Evolutionary conservation across 768 basidiomycete genomes (phyloP).

Genomic region (Lactifluus pinguis): DNA sequence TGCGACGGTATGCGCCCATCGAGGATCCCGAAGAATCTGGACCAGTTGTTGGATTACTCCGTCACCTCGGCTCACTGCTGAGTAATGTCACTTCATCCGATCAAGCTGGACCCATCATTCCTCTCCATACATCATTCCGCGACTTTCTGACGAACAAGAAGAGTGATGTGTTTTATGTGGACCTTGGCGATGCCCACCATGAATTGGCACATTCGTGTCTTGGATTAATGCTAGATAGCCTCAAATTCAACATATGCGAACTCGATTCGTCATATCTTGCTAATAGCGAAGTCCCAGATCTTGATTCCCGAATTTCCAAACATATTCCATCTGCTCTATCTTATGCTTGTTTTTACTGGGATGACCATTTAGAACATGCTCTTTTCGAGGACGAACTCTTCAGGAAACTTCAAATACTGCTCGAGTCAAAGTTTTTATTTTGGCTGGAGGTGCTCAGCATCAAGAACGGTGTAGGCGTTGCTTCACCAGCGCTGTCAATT

Average conservation of each 20-base stretch:
- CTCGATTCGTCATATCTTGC: neutral
- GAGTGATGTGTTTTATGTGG: neutral
- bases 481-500: neutral
- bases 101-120: neutral
- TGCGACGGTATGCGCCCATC: too few relatives aligned
- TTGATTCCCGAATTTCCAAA: neutral
- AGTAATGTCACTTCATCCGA: neutral
- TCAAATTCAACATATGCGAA: neutral
- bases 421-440: neutral
- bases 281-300: neutral
- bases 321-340: neutral
- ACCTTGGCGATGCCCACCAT: neutral
- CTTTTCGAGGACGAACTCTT: neutral
- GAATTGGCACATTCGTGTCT: neutral
- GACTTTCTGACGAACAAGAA: neutral
- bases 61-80: too few relatives aligned
- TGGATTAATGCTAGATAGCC: neutral
- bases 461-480: neutral
- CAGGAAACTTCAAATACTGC: neutral
- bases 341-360: neutral
- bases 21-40: too few relatives aligned
- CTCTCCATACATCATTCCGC: neutral
- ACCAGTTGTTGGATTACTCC: too few relatives aligned
- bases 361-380: neutral
- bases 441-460: neutral